Base-by-base conservation (phyloP, 2,329 filamentous ascomycete species). In the Myriosclerotinia duriaeana region DNA sequence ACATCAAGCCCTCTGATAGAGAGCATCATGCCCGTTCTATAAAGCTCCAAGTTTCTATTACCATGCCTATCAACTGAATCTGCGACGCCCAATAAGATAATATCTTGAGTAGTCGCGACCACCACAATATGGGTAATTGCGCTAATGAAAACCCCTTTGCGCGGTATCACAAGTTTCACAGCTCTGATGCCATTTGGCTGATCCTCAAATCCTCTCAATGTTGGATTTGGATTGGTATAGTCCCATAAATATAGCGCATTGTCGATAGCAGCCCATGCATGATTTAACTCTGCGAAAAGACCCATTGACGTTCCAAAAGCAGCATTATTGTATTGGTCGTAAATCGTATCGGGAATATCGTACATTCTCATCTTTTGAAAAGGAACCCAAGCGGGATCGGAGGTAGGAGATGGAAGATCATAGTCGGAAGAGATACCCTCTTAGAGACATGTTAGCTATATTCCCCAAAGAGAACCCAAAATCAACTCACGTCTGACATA, bases 241-340 rank as follows among this genome's bases (percentile, higher is more conserved):
- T 99, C 94, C 96, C 96, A 99, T 20, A 99, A 83, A 77, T 97
- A 99, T 54, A 99, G 83, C 69, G 92, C 91, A 79, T 96, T 97
- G 80, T 99, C 95, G 76, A 99, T 95, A 34, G 91, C 87, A 65
- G 97, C 91, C 91, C 93, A 99, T 40, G 94, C 95, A 78, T 98
- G 93, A 74, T 94, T 93, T 74, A 99, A 85, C 78, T 96, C 91
- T 22, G 95, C 91, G 78, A 99, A 98, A 44, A 99, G 82, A 12
- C 96, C 96, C 90, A 99, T 96, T 74, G 87, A 86, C n/a, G 93
- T 97, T 67, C 90, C 89, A 34, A 97, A 87, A 76, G 96, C 89
- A 67, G 91, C 90, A 62, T 87, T 84, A 73, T 99, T 96, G 78
- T 96, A 94, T 76, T 97, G 93, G 73, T 96, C 90, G 75, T 98